Percentiles rank a stretch among this genome's conserved stretches.
Evolutionary conservation across 1,284 basidiomycete genomes (phyloP).

Genomic region (Garcileccinum viscosum): DNA sequence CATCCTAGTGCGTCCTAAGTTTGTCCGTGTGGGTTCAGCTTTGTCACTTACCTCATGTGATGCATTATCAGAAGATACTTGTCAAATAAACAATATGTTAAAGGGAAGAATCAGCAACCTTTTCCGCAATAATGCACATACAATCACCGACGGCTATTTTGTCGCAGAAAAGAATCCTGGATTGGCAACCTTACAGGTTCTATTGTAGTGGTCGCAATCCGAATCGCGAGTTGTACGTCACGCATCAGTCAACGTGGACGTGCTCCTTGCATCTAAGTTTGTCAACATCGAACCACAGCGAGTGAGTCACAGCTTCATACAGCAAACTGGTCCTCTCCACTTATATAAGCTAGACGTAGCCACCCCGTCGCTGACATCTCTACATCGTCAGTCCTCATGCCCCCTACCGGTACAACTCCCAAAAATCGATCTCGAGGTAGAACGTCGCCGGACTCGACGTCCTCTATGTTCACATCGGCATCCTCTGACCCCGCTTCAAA

Average conservation of each 20-base stretch:
- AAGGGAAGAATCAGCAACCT: too few species aligned
- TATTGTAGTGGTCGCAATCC: background rate
- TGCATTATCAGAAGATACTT: too few species aligned
- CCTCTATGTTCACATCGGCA: background rate
- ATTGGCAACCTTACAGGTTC: background rate
- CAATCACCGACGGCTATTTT: background rate
- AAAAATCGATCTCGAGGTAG: constrained; percentile 1
- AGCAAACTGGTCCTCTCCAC: background rate
- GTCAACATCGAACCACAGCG: background rate
- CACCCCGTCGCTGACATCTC: background rate
- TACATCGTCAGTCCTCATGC: background rate
- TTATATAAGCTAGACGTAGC: background rate
- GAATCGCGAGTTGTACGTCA: background rate
- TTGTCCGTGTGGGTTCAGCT: too few species aligned
- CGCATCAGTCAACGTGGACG: background rate
- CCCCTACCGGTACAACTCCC: background rate
- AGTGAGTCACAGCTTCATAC: background rate
- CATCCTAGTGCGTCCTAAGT: too few species aligned
- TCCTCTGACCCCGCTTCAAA: background rate
- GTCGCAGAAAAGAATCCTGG: background rate
- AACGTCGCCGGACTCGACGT: background rate
- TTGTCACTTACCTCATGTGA: too few species aligned
- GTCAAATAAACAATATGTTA: too few species aligned
- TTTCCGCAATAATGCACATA: background rate
- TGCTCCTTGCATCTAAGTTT: background rate